Base-by-base conservation (phyloP, 441 rosid species). In the Biscutella auriculata region DNA sequence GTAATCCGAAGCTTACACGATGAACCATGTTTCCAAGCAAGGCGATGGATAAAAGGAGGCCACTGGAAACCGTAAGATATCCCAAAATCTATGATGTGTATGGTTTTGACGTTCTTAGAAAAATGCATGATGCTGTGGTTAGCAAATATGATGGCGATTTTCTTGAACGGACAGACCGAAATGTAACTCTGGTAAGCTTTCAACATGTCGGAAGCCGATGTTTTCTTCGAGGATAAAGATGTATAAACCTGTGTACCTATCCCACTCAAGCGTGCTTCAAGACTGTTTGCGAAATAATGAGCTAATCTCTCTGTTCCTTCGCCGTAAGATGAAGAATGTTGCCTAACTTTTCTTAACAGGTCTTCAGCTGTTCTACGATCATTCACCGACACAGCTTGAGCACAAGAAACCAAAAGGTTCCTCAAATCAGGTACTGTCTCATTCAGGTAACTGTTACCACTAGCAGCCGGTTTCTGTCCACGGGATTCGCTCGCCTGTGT, bases 261-360 rank as follows among this genome's bases (percentile, higher is more conserved):
- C 32, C 98, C 92, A 8, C 70, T 79, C 53, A 92, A 53, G 43
- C 96, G 86, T 21, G 95, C 94, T 72, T 92, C 86, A 21, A 92
- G 94, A 40, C 81, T 83, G 63, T 82, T 73, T 6, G 91, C 87
- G 35, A 92, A 88, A 57, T 63, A 79, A 64, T 84, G 94, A 45
- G 96, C 91, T 56, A 84, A 57, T 45, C 98, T 81, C 74, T 84
- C 95, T 69, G 86, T 70, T 1, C 94, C 96, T 69, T 88, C 89
- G 6, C 98, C 95, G 8, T 66, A 46, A 54, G 85, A 77, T 0
- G 84, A 88, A 62, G 96, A 81, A 53, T 86, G 76, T 65, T 75
- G 88, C 76, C 82, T 82, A 52, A 92, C 77, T 73, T 80, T 77
- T 71, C 69, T 82, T 27, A 92, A 63, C 26, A 75, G 59, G 25